These are phyloP conservation scores for Yamadazyma akitaensis DNA, from an alignment of 805 yeast genomes.

Conservation along the genomic window DNA sequence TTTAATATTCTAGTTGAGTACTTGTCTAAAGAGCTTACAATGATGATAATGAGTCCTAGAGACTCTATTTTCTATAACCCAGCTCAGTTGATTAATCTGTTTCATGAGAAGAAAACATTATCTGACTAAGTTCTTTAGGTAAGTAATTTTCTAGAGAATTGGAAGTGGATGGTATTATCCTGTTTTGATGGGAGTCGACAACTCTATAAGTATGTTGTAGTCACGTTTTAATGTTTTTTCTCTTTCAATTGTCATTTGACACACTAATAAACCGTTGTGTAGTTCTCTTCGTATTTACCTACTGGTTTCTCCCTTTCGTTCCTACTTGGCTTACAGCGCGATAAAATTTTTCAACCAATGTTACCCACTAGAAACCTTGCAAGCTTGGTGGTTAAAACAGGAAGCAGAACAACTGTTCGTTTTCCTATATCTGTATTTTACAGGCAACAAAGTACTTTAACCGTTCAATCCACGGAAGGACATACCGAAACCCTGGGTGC, in stretches of 20 bases:
- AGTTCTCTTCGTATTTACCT: not conserved
- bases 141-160: constrained; percentile 3
- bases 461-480: not conserved
- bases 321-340: not conserved
- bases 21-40: constrained; percentile 15
- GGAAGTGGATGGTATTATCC: not conserved
- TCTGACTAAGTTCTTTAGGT: constrained; percentile 12
- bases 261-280: not conserved
- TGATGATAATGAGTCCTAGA: constrained; percentile 40
- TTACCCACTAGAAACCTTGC: constrained; percentile 1
- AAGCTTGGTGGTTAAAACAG: not conserved
- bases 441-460: not conserved
- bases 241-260: too few species aligned
- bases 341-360: not conserved
- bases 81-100: constrained; percentile 43
- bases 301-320: not conserved
- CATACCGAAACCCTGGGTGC: not conserved
- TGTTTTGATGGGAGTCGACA: not conserved
- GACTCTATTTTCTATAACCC: constrained; percentile 38
- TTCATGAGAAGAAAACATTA: constrained; percentile 31
- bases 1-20: constrained; percentile 1
- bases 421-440: not conserved
- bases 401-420: not conserved
- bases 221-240: not conserved
- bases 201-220: not conserved